Base-by-base conservation (phyloP, 805 yeast species). In the Candida verbasci region DNA sequence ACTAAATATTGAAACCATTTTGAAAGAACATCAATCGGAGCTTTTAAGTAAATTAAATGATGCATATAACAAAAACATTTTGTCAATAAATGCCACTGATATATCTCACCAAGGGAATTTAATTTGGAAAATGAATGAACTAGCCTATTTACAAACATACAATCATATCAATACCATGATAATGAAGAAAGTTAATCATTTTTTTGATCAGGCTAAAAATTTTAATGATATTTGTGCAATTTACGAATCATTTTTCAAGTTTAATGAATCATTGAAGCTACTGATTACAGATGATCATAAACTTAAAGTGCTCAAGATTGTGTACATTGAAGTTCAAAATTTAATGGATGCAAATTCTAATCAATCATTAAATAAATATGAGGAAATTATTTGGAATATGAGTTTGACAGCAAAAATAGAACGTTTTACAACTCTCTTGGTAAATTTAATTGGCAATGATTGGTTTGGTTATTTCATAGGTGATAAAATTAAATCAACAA, bases 401-500 rank as follows among this genome's bases (percentile, higher is more conserved):
- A 43, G 52, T 31, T 26, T 57, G 6, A 33, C 41, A 6, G 39
- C 45, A 6, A 62, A 60, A 37, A 23, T 57, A 4, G 33, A 44
- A 10, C 58, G 50, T 40, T 64, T 59, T 37, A 31, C 47, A 9
- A 22, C n/a, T 0, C 47, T 46, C 26, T 46, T 67, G 11, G 37
- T 44, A 7, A 39, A 30, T n/a, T 29, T 59, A 6, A 47, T 64
- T 16, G 73, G 73, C 1, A 31, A 35, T 3, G 55, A 53, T 25
- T 67, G 73, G 73, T 46, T 48, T 27, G 56, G 61, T 31, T 67
- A 57, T 42, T 56, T 70, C 2, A 29, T 53, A 10, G 96, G 96
- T 0, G 72, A 69, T 35, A 74, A 71, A 42, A 72, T 91, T 1
- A 62, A 71, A 9, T 53, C 62, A 1, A 85, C 77, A 41, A 66